Base-by-base conservation (phyloP, 2,329 filamentous ascomycete genomes). In the Coniochaeta prunicola region DNA sequence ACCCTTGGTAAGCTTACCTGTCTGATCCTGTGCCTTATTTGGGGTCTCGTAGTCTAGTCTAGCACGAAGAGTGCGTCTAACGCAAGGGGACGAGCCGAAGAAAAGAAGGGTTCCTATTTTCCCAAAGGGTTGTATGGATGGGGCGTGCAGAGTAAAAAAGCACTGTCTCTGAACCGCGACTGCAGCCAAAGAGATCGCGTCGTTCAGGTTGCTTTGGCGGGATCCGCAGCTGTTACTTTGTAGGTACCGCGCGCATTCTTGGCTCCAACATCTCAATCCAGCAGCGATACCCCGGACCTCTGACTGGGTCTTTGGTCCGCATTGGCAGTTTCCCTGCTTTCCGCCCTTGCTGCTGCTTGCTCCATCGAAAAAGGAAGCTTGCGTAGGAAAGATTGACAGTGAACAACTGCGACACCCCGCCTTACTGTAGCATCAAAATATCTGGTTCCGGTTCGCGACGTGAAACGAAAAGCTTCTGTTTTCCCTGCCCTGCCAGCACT, bases 281-380 rank as follows among this genome's bases (percentile, higher is more conserved):
- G n/a, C n/a, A 40, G 45, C 45, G 30, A 50, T 30, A 50, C 45
- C 45, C 45, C 45, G 24, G 45, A 50, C 45, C 21, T 30, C n/a
- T 10, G 17, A 5, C 40, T 57, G 36, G 12, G 55, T 17, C 30
- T n/a, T 31, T 31, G 21, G 42, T 57, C 56, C 24, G 45, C 45
- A 50, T 50, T 50, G 45, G 45, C 45, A 50, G 26, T 38, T 57
- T 45, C 28, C 56, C 31, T 34, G 30, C 56, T 57, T 53, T 57
- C 56, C 26, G 36, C 40, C 5, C 24, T 17, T 19, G 45, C 45
- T 30, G 26, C 21, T 30, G 28, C n/a, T 21, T 50, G 45, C 45
- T 50, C 45, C 45, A 50, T 50, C 45, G 45, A 50, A 30, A 30
- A 45, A 30, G 5, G 24, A 50, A 28, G 45, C 21, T 30, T 21